phyloP scores from a whole-genome alignment of 2,329 filamentous ascomycete genomes.

The Colletotrichum simmondsii region DNA sequence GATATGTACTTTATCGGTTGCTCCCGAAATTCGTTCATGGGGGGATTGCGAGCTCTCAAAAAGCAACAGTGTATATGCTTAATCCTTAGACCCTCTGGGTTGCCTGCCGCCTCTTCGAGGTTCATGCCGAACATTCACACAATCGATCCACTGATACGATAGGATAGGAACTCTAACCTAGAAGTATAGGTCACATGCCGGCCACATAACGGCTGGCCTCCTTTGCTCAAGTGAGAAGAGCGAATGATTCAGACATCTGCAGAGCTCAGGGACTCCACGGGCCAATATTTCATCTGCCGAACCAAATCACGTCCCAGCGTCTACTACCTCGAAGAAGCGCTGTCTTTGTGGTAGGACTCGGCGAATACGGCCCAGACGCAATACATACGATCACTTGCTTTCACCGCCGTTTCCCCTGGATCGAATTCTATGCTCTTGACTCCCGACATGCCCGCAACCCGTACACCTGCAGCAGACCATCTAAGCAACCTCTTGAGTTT shows the following conservation, averaged over 20 bases:
- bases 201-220: background rate
- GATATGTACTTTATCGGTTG: background rate
- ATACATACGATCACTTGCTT: background rate
- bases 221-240: background rate
- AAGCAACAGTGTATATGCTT: background rate
- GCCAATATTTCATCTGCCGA: too few species aligned
- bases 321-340: background rate
- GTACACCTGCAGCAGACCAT: constrained; percentile 6
- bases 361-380: background rate
- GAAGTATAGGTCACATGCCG: background rate
- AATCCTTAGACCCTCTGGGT: background rate
- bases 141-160: background rate
- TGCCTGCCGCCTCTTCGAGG: background rate
- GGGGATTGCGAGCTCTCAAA: background rate
- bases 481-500: background rate
- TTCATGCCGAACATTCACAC: background rate
- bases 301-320: too few species aligned
- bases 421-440: background rate
- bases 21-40: background rate
- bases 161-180: background rate
- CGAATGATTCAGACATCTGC: background rate
- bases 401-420: background rate
- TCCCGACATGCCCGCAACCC: background rate
- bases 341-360: background rate
- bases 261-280: too few species aligned